Conservation (phyloP, 1,139 yeast genomes). For the Magnusiomyces magnusii region DNA sequence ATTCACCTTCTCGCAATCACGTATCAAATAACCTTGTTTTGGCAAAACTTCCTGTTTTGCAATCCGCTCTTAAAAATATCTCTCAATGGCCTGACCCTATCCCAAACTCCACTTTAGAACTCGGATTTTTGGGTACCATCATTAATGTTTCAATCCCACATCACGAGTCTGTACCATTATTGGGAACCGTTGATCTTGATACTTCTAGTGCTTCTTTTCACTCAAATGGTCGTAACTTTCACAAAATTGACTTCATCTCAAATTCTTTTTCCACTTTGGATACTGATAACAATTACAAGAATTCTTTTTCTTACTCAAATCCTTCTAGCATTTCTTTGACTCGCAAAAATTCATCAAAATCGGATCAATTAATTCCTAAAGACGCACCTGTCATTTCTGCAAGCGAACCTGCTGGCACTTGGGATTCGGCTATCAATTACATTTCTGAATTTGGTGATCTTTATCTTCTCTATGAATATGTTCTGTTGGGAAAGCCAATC, state of each 20-base stretch:
- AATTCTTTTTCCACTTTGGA: not conserved
- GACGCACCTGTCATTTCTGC: conserved; percentile 16
- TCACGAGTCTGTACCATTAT: conserved; percentile 17
- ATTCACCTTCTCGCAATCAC: not conserved
- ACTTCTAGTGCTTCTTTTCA: conserved; percentile 11
- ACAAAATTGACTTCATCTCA: not conserved
- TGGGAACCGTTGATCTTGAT: conserved; percentile 15
- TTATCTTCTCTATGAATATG: conserved; percentile 26
- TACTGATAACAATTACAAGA: not conserved
- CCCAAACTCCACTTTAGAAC: conserved; percentile 19
- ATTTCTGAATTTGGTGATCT: conserved; percentile 21
- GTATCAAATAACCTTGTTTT: not conserved
- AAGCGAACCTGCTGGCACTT: conserved; percentile 21
- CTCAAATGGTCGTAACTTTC: conserved; percentile 6
- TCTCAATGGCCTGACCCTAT: conserved; percentile 28
- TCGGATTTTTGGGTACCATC: conserved; percentile 27
- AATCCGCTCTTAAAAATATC: conserved; percentile 19
- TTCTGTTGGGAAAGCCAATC: conserved; percentile 23
- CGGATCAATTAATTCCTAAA: not conserved
- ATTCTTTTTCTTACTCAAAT: not conserved
- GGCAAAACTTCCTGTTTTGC: conserved; percentile 8
- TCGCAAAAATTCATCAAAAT: not conserved
- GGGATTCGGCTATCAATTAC: conserved; percentile 20
- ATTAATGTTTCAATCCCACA: conserved; percentile 16
- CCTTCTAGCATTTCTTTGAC: not conserved